phyloP scores from a whole-genome alignment of 805 yeast species.

The Saturnispora zaruensis region DNA sequence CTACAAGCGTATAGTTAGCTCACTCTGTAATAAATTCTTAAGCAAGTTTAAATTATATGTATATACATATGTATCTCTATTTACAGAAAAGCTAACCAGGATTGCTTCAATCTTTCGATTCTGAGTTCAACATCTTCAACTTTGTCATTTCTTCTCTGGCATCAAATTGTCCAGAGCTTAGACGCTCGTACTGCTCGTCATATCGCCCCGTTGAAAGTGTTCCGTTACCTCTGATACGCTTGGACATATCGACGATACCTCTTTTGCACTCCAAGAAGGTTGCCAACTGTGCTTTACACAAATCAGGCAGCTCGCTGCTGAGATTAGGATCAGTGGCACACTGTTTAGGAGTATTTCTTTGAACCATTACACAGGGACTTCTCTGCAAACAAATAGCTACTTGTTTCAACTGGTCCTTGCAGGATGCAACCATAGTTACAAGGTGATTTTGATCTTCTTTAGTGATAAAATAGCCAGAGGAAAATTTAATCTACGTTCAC shows the following conservation, averaged over 20 bases:
- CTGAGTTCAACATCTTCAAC: conserved; percentile 52
- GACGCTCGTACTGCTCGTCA: conserved; percentile 75
- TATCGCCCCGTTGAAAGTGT: conserved; percentile 88
- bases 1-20: neutral
- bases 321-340: conserved; percentile 79
- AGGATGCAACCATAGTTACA: conserved; percentile 54
- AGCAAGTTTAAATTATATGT: neutral
- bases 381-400: conserved; percentile 92
- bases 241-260: conserved; percentile 86
- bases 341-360: conserved; percentile 81
- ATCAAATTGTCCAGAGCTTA: conserved; percentile 74
- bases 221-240: conserved; percentile 89
- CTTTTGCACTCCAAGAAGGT: conserved; percentile 85
- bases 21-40: too few species aligned
- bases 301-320: conserved; percentile 69
- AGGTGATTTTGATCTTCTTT: neutral
- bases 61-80: neutral
- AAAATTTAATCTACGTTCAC: neutral
- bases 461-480: neutral
- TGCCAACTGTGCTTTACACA: conserved; percentile 75
- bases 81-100: neutral
- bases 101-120: neutral
- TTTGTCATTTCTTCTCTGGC: conserved; percentile 74
- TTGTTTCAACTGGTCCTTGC: conserved; percentile 91
- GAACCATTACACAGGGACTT: conserved; percentile 90